Percentiles rank a stretch among this genome's conserved stretches.
These are phyloP conservation scores for Aspergillus glaucus DNA, from an alignment of 2,329 filamentous ascomycete genomes.

Conservation along the genomic window DNA sequence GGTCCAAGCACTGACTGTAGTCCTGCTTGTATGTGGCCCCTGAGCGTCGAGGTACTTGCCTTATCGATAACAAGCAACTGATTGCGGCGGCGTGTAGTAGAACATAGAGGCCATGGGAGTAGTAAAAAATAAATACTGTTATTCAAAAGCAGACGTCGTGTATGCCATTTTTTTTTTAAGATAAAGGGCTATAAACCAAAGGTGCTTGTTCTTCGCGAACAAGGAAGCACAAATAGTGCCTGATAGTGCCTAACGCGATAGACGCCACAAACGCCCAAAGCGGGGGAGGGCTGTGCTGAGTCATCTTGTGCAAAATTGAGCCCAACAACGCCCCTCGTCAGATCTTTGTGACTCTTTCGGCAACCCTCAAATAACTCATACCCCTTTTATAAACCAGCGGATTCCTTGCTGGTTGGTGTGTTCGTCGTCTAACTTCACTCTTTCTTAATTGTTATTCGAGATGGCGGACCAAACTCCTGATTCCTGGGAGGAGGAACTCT, in stretches of 20 bases:
- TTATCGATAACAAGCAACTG: constrained; percentile 20
- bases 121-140: neutral
- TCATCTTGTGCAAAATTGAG: constrained; percentile 25
- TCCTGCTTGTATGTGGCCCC: constrained; percentile 4
- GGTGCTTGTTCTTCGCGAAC: neutral
- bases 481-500: constrained; percentile 91
- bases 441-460: constrained; percentile 23
- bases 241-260: constrained; percentile 3
- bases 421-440: constrained; percentile 16
- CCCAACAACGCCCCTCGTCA: constrained; percentile 19
- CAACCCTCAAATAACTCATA: constrained; percentile 5
- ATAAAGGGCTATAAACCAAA: no score
- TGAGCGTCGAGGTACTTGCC: constrained; percentile 6
- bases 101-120: neutral
- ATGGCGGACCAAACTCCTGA: constrained; percentile 76
- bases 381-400: constrained; percentile 4
- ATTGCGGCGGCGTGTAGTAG: constrained; percentile 5
- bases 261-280: constrained; percentile 3
- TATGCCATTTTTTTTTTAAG: no score
- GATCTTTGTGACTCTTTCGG: constrained; percentile 7
- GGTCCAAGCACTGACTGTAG: neutral
- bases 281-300: constrained; percentile 20
- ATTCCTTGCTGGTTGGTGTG: constrained; percentile 15
- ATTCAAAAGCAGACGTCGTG: no score
- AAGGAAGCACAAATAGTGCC: neutral